Base-by-base conservation (phyloP, 331 rosid species). In the Quercus phellos region DNA sequence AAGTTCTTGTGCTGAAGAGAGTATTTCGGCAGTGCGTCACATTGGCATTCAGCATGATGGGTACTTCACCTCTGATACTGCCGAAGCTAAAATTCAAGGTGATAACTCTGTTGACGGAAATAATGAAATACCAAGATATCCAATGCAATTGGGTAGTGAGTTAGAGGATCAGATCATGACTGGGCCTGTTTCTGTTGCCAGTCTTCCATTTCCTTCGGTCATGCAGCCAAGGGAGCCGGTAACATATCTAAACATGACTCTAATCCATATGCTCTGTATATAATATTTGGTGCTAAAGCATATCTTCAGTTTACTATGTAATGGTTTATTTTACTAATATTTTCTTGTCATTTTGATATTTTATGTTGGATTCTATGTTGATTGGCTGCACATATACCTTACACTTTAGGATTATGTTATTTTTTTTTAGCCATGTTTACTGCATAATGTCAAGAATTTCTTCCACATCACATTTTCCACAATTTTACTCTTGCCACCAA, bases 1-100 rank as follows among this genome's bases (percentile, higher is more conserved):
- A 51, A 85, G 91, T 80, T 87, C 83, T 66, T 83, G 79, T 60
- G 95, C 92, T 67, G 90, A 90, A 75, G 95, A 83, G 75, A 84
- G 86, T 61, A 69, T 74, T 59, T 76, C 86, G 2, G 85, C 87
- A 10, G 88, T 83, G 63, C 88, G 87, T 46, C 90, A 80, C 76
- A 76, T 82, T 51, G 92, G 92, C 53, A 81, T 81, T 85, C 93
- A 88, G 84, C 82, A 66, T 66, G 86, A 86, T 74, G 89, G 80
- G 69, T 63, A 27, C 74, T 29, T 46, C 18, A 27, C 54, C 4
- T 64, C 85, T 46, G 71, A 74, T 74, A 59, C 16, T 32, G 74
- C 67, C 79, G 84, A 84, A 35, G 73, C 73, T 72, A 73, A 68
- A 78, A 35, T 68, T 6, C 59, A 67, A 27, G 78, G 78, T 70